These are phyloP conservation scores for Lactifluus piperatus DNA, from an alignment of 768 basidiomycete species.

Conservation along the genomic window DNA sequence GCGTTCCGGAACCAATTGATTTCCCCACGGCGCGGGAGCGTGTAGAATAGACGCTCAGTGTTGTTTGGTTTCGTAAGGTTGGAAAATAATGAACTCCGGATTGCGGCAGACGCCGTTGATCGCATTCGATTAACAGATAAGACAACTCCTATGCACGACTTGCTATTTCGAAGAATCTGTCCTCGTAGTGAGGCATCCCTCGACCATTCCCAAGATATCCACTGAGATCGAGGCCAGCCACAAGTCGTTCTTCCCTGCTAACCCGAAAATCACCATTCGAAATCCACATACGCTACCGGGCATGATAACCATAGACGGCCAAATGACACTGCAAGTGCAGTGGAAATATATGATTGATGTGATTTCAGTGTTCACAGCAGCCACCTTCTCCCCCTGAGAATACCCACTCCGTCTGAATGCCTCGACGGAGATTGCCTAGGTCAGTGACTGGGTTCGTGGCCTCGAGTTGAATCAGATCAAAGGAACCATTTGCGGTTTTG, in stretches of 20 bases:
- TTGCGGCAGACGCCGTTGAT: neutral
- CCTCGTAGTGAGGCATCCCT: neutral
- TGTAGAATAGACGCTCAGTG: conserved; percentile 8
- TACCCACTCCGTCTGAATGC: neutral
- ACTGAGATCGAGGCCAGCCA: neutral
- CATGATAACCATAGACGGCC: neutral
- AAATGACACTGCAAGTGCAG: too few species aligned
- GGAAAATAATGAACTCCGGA: neutral
- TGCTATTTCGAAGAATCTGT: neutral
- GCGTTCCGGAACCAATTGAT: conserved; percentile 31
- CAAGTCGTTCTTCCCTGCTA: neutral
- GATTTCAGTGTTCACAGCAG: too few species aligned
- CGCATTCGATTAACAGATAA: neutral
- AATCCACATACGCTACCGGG: neutral
- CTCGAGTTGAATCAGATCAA: neutral
- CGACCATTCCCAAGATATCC: neutral
- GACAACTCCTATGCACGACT: too few species aligned
- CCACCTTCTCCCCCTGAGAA: neutral
- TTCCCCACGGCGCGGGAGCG: conserved; percentile 26
- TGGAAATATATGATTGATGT: neutral
- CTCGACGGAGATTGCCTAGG: neutral
- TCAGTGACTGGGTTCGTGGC: neutral
- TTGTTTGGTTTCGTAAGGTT: neutral
- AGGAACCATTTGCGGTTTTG: neutral
- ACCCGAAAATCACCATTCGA: neutral